Evolutionary conservation across 1,284 basidiomycete species (phyloP).

Genomic region (Uromyces viciae-fabae): DNA sequence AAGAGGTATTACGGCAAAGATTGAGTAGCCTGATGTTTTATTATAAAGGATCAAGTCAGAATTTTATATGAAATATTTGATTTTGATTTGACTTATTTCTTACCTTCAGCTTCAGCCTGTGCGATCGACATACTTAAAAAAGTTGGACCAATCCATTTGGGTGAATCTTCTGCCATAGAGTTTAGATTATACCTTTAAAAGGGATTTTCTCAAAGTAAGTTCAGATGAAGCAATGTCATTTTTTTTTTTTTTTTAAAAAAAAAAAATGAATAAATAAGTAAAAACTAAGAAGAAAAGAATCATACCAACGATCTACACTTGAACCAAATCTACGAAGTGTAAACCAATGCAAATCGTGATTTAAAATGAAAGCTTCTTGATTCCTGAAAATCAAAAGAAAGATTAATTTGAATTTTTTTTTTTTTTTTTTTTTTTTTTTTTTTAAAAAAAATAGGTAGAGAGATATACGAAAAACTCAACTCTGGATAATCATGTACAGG

Average conservation of each 20-base stretch:
- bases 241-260: background rate
- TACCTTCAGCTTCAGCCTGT: constrained; percentile 78
- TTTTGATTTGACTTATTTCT: background rate
- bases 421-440: too few species aligned
- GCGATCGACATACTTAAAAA: constrained; percentile 81
- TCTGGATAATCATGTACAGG: constrained; percentile 71
- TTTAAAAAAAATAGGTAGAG: constrained; percentile 9
- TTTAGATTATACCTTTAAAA: constrained; percentile 83
- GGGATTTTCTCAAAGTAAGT: background rate
- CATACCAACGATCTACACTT: constrained; percentile 54
- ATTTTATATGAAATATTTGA: background rate
- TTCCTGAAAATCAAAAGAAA: constrained; percentile 59
- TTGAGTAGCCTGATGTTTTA: constrained; percentile 31
- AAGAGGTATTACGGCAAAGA: constrained; percentile 32
- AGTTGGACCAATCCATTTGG: constrained; percentile 76
- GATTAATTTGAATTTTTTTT: background rate
- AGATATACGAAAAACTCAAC: constrained; percentile 58
- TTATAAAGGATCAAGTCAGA: background rate
- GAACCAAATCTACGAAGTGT: constrained; percentile 75
- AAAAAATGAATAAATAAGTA: background rate
- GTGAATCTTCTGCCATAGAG: constrained; percentile 64
- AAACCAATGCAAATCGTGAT: constrained; percentile 83
- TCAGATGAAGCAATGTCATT: background rate
- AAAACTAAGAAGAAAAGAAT: background rate
- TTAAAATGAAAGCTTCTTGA: constrained; percentile 82